These are phyloP conservation scores for Fusarium tricinctum DNA, from an alignment of 2,329 filamentous ascomycete genomes.

Conservation along the genomic window DNA sequence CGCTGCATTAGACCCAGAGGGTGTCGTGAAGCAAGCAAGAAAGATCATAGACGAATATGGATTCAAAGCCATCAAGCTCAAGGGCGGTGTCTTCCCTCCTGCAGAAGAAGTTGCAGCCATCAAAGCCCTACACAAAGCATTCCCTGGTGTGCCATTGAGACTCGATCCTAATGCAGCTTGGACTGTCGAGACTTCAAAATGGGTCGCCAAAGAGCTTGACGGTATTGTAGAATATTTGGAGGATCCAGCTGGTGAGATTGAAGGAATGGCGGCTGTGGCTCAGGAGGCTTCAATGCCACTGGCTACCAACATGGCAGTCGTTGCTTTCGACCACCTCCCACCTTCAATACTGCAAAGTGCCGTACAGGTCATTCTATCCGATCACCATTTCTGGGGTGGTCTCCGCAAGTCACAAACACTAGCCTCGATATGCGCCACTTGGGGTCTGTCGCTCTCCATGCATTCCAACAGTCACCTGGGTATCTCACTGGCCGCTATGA, in stretches of 20 bases:
- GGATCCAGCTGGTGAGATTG: slow-evolving; percentile 58
- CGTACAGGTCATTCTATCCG: slow-evolving; percentile 58
- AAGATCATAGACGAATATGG: slow-evolving; percentile 60
- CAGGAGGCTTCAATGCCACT: slow-evolving; percentile 58
- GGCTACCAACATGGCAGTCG: slow-evolving; percentile 61
- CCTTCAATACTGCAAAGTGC: slow-evolving; percentile 56
- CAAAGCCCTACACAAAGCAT: slow-evolving; percentile 55
- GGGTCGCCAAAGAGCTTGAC: slow-evolving; percentile 56
- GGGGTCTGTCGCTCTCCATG: slow-evolving; percentile 59
- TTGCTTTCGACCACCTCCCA: slow-evolving; percentile 58
- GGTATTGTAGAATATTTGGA: slow-evolving; percentile 58
- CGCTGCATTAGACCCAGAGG: slow-evolving; percentile 53
- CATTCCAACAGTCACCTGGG: slow-evolving; percentile 61
- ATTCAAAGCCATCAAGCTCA: slow-evolving; percentile 60
- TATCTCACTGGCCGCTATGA: slow-evolving; percentile 60
- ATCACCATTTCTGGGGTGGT: slow-evolving; percentile 61
- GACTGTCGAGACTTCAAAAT: slow-evolving; percentile 57
- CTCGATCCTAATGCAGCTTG: slow-evolving; percentile 58
- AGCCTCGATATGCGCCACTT: slow-evolving; percentile 57
- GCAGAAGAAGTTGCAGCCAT: slow-evolving; percentile 57
- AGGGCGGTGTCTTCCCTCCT: slow-evolving; percentile 59
- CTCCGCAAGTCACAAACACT: slow-evolving; percentile 58
- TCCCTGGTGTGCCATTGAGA: slow-evolving; percentile 55
- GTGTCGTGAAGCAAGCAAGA: slow-evolving; percentile 54
- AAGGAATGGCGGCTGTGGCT: slow-evolving; percentile 60